Evolutionary conservation across 768 basidiomycete species (phyloP).

Genomic region (Tubosaeta brunneosetosa): DNA sequence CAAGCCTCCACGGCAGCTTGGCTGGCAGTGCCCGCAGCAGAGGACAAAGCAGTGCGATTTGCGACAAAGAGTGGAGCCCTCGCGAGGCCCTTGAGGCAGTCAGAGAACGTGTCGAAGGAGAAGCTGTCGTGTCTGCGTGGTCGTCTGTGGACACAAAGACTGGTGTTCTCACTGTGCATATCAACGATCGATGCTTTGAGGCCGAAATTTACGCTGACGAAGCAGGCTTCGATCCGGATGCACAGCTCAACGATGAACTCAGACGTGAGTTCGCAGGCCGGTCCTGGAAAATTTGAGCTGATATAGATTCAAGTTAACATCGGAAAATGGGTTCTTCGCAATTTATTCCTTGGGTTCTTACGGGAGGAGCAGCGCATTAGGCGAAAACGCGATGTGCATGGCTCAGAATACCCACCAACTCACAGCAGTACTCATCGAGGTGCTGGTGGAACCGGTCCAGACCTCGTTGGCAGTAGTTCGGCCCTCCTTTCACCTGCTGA

Average conservation of each 20-base stretch:
- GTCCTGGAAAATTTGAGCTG: slow-evolving; percentile 5
- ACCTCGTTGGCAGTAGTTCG: slow-evolving; percentile 21
- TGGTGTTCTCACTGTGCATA: slow-evolving; percentile 81
- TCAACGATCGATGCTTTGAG: slow-evolving; percentile 87
- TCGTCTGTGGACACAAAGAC: slow-evolving; percentile 85
- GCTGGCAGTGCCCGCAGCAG: slow-evolving; percentile 31
- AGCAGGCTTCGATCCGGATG: slow-evolving; percentile 61
- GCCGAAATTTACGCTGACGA: slow-evolving; percentile 96
- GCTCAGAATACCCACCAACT: slow-evolving; percentile 14
- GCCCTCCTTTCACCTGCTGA: slow-evolving; percentile 28
- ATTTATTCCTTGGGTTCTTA: slow-evolving; percentile 77
- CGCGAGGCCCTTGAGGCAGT: slow-evolving; percentile 85
- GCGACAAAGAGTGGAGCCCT: slow-evolving; percentile 56
- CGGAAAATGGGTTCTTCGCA: slow-evolving; percentile 86
- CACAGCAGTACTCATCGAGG: slow-evolving; percentile 22
- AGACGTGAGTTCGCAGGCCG: slow-evolving; percentile 53
- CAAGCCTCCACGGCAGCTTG: slow-evolving; percentile 47
- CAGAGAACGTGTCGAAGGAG: slow-evolving; percentile 89
- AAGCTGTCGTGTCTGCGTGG: slow-evolving; percentile 83
- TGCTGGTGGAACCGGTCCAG: slow-evolving; percentile 20
- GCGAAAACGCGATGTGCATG: slow-evolving; percentile 29
- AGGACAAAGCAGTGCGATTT: slow-evolving; percentile 31
- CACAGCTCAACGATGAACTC: slow-evolving; percentile 68
- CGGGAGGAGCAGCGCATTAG: slow-evolving; percentile 56
- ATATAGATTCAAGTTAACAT: slow-evolving; percentile 63